Conservation (phyloP, 2,329 filamentous ascomycete genomes). For the Periconia macrospinosa region DNA sequence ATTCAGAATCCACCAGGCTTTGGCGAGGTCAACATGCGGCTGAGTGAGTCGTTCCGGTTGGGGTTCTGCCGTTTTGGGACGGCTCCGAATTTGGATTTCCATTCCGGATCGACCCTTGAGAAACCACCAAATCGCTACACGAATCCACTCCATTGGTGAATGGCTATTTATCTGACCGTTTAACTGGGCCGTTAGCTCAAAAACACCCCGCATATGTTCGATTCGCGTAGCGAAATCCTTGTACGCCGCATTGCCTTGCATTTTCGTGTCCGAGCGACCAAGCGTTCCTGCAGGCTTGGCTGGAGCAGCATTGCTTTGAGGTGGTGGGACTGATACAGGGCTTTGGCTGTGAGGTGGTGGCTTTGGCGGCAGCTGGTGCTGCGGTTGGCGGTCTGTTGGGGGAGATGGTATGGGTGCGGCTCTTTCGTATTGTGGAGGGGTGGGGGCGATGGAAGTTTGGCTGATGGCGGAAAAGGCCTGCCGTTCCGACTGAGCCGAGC, state of each 20-base stretch:
- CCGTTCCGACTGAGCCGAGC: constrained; percentile 22
- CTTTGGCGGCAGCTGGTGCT: constrained; percentile 15
- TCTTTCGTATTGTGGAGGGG: constrained; percentile 26
- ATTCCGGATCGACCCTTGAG: constrained; percentile 75
- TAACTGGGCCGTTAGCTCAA: constrained; percentile 75
- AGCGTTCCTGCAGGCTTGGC: constrained; percentile 7
- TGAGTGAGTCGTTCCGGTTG: constrained; percentile 63
- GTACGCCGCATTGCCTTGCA: constrained; percentile 55
- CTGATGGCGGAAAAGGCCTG: constrained; percentile 17
- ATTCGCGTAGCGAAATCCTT: constrained; percentile 71
- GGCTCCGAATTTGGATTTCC: constrained; percentile 70
- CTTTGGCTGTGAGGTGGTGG: constrained; percentile 19
- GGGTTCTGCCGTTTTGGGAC: constrained; percentile 56
- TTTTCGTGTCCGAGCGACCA: constrained; percentile 34
- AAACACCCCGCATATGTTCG: constrained; percentile 73
- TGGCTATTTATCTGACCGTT: constrained; percentile 67
- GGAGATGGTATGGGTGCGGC: constrained; percentile 13
- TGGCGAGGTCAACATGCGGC: constrained; percentile 82
- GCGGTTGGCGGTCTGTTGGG: constrained; percentile 8
- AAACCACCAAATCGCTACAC: constrained; percentile 87
- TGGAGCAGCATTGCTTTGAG: no score
- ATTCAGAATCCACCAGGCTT: constrained; percentile 76
- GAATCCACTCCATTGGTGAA: constrained; percentile 67
- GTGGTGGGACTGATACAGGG: not conserved
- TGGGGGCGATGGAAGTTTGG: constrained; percentile 23